Conservation (phyloP, 2,329 filamentous ascomycete species). For the Claviceps digitariae region DNA sequence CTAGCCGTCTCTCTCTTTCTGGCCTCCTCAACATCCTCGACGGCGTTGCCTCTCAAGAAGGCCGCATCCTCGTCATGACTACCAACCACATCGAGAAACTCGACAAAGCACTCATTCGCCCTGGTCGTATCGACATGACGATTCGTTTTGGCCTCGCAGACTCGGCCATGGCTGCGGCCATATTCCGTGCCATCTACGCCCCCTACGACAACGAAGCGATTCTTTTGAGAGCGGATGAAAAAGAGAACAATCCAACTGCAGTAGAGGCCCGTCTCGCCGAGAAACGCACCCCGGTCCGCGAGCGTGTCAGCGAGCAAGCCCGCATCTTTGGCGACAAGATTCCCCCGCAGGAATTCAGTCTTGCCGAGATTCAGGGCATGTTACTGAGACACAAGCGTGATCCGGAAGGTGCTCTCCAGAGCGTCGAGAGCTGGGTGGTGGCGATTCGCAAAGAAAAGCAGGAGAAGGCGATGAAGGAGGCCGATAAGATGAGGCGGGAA, state of each 20-base stretch:
- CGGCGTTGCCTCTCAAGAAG: constrained; percentile 52
- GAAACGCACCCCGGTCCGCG: constrained; percentile 21
- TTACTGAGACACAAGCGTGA: constrained; percentile 42
- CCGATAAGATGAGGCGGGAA: constrained; percentile 11
- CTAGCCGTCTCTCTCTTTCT: too few species aligned
- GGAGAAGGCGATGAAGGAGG: constrained; percentile 22
- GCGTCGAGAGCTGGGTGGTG: constrained; percentile 34
- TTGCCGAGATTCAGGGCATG: constrained; percentile 47
- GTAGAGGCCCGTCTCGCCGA: constrained; percentile 14
- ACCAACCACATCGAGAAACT: constrained; percentile 51
- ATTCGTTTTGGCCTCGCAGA: constrained; percentile 44
- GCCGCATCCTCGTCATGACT: constrained; percentile 51
- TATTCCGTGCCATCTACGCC: constrained; percentile 46
- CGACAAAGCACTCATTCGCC: constrained; percentile 48
- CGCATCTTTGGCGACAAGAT: constrained; percentile 33
- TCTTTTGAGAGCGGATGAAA: constrained; percentile 7
- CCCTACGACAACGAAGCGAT: constrained; percentile 27
- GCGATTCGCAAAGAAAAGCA: constrained; percentile 35
- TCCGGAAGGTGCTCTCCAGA: constrained; percentile 33
- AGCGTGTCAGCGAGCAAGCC: constrained; percentile 32
- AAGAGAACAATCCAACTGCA: constrained; percentile 17
- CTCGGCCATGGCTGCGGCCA: constrained; percentile 33
- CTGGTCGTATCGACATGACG: constrained; percentile 47
- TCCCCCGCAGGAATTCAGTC: constrained; percentile 43
- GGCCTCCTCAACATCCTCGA: constrained; percentile 73